phyloP scores from a whole-genome alignment of 176 grass and related monocot genomes.

The Oropetium thomaeum region DNA sequence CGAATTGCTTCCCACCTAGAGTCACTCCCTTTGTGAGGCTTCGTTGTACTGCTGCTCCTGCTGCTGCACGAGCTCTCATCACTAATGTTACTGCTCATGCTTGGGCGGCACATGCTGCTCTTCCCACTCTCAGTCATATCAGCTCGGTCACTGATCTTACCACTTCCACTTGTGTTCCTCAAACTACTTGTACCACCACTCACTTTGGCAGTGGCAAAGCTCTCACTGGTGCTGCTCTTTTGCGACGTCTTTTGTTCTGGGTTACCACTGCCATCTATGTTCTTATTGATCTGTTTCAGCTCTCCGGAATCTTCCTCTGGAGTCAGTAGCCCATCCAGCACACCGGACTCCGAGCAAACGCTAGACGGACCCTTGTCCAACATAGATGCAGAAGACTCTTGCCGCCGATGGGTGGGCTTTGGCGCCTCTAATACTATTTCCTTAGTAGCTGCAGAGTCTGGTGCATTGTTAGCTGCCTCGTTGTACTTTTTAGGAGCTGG shows the following conservation, averaged over 20 bases:
- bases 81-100: conserved; percentile 62
- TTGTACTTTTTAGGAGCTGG: conserved; percentile 5
- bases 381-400: conserved; percentile 36
- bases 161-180: conserved; percentile 47
- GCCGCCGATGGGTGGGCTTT: conserved; percentile 35
- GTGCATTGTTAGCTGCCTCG: not conserved
- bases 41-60: conserved; percentile 51
- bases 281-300: conserved; percentile 29
- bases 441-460: conserved; percentile 1
- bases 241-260: conserved; percentile 49
- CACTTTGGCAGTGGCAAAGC: conserved; percentile 61
- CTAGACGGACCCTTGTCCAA: conserved; percentile 53
- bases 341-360: conserved; percentile 27
- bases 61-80: conserved; percentile 72
- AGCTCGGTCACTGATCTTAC: conserved; percentile 48
- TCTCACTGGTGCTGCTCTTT: conserved; percentile 63
- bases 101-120: conserved; percentile 69
- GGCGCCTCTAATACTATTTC: conserved; percentile 21
- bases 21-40: conserved; percentile 64
- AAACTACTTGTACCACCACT: conserved; percentile 51
- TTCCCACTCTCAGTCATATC: conserved; percentile 57
- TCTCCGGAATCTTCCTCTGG: conserved; percentile 33
- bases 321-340: conserved; percentile 28
- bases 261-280: conserved; percentile 31
- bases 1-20: conserved; percentile 69